Evolutionary conservation across 352 stramenopile genomes (phyloP).

Genomic region (Globisporangium uncinulatum): DNA sequence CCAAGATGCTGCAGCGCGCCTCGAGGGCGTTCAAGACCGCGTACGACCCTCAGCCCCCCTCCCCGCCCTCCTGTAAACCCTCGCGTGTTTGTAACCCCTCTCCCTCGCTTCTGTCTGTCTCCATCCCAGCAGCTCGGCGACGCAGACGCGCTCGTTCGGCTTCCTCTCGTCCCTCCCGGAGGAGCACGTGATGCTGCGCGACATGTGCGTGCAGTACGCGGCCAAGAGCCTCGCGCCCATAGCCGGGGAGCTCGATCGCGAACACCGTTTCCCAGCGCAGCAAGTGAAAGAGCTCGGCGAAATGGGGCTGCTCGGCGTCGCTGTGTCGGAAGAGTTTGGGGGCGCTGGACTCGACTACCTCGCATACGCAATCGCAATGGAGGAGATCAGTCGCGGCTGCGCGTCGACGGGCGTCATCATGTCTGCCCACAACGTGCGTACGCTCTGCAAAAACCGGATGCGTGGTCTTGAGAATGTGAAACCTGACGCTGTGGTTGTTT

Average conservation of each 20-base stretch:
- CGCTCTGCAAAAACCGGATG: background rate
- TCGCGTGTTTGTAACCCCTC: background rate
- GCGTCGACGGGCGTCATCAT: constrained; percentile 96
- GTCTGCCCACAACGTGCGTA: constrained; percentile 89
- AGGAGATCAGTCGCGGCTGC: constrained; percentile 96
- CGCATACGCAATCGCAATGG: constrained; percentile 96
- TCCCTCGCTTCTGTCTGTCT: background rate
- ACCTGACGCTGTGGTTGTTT: constrained; percentile 8
- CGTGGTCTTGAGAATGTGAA: background rate
- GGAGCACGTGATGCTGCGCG: constrained; percentile 95
- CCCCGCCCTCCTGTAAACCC: background rate
- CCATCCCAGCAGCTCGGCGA: background rate
- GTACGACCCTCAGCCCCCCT: constrained; percentile 1
- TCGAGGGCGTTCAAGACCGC: constrained; percentile 6
- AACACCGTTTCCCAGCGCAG: constrained; percentile 81
- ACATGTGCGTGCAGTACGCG: constrained; percentile 95
- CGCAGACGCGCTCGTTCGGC: constrained; percentile 39
- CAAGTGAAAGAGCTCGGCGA: constrained; percentile 87
- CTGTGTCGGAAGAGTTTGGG: constrained; percentile 83
- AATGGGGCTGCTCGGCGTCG: constrained; percentile 95
- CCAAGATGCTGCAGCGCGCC: constrained; percentile 14
- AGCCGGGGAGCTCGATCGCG: constrained; percentile 86
- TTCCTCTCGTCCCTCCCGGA: constrained; percentile 82
- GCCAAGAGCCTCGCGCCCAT: constrained; percentile 92
- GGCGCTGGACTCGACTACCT: constrained; percentile 94